Base-by-base conservation (phyloP, 1,284 basidiomycete genomes). In the Boletus semigastroideus region DNA sequence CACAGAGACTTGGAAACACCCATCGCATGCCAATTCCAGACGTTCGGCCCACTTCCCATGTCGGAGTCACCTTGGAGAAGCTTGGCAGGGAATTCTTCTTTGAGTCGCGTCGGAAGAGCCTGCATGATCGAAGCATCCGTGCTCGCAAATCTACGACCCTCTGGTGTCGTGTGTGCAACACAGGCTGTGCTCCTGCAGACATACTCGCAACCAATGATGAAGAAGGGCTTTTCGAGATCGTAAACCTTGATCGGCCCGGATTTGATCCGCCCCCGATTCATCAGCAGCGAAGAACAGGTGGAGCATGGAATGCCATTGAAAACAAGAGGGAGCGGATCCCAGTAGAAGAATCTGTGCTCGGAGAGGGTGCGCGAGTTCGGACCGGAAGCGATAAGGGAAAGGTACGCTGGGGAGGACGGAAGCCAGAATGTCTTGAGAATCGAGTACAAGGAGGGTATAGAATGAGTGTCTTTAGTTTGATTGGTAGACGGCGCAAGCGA, bases 341-440 rank as follows among this genome's bases (percentile, higher is more conserved):
- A 90, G 60, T 87, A 90, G 22, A 89, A 72, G 69, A 90, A 90
- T 5, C 78, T 78, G 56, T 90, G 82, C 51, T 87, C 81, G 4
- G 84, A 83, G 6, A 83, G 82, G 0, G 79, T 83, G 34, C 83
- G 79, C 9, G 82, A 73, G 14, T 80, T 83, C 6, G 80, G 79
- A 1, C 83, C 77, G 5, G 85, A 84, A n/a, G 85, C 82, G 7
- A 86, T 87, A 34, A 89, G 73, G 0, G 83, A 80, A 59, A 90
- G 87, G 63, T 87, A 89, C 0, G 82, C 74, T 0, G 87, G 86
- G 0, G 85, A 87, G 0, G 79, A 81, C 0, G 87, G 87, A 12
- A 90, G 73, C 87, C 87, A 90, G 58, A 90, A 90, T 0, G 87
- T 88, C 65, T 85, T 86, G 39, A 89, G 72, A 53, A 86, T 78